Base-by-base conservation (phyloP, 1,139 yeast species). In the Nadsonia starkeyi-henricii region DNA sequence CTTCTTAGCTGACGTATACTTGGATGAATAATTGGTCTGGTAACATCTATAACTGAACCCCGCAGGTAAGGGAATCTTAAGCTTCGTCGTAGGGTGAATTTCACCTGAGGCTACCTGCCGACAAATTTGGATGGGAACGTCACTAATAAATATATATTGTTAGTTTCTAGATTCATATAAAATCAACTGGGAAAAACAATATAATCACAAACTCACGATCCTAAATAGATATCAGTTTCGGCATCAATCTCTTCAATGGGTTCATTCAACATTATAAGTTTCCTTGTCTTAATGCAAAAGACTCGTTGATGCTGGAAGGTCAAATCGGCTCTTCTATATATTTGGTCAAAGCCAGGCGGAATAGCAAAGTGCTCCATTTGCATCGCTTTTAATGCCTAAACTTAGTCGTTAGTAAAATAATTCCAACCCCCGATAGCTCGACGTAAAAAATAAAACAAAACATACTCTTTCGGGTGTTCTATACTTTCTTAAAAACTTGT, bases 251-350 rank as follows among this genome's bases (percentile, higher is more conserved):
- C 58, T 52, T 62, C 68, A 0, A 63, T 66, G 0, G 83, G 81
- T 5, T 74, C 77, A 56, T 77, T 78, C 55, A 89, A 69, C 44
- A 85, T 77, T 1, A 73, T 70, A 26, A 88, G 64, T 37, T 58
- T 51, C 45, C 71, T 63, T 1, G 60, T 55, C 2, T 62, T 48
- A 0, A 96, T 94, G 59, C 89, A 77, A 62, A 78, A 91, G 0
- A 93, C 96, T 53, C 95, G 74, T 62, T 88, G 97, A 63, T 71
- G 85, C 59, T 76, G 82, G 62, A 93, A 93, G 13, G 97, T 93
- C 48, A 81, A 68, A 55, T 78, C 75, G 0, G 98, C 98, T 47
- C 72, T 70, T 28, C 67, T 60, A 47, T 78, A 79, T 54, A 83
- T 88, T 1, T 72, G 70, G 45, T 71, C 71, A 58, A 86, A 86